phyloP scores from a whole-genome alignment of 208 protist species.

The Leishmania arabica region DNA sequence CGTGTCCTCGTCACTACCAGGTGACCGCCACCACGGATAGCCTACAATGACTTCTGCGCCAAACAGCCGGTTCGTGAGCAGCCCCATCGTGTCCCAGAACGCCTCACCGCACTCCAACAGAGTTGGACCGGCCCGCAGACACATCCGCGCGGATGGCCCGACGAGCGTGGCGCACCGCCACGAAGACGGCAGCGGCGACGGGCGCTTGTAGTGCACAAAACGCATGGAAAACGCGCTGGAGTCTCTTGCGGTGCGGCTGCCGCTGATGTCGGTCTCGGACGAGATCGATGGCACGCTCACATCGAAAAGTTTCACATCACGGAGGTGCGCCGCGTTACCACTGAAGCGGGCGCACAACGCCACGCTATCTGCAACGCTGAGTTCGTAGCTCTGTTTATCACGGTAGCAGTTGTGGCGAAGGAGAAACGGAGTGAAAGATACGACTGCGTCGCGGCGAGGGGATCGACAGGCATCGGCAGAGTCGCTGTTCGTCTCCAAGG shows the following conservation, averaged over 20 bases:
- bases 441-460: constrained; percentile 10
- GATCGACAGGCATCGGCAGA: background rate
- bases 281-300: background rate
- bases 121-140: constrained; percentile 7
- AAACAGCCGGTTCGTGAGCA: constrained; percentile 32
- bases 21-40: constrained; percentile 23
- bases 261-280: background rate
- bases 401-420: constrained; percentile 16
- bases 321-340: background rate
- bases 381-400: constrained; percentile 24
- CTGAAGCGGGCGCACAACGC: background rate
- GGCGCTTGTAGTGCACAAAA: constrained; percentile 11
- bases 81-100: constrained; percentile 26
- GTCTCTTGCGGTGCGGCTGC: background rate
- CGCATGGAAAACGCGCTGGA: constrained; percentile 16
- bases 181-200: constrained; percentile 21
- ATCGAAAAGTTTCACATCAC: constrained; percentile 1
- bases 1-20: background rate
- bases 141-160: constrained; percentile 5
- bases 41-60: constrained; percentile 18
- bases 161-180: constrained; percentile 11
- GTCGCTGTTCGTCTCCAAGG: background rate
- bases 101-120: constrained; percentile 28
- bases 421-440: constrained; percentile 19
- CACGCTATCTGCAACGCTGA: constrained; percentile 9